These are phyloP conservation scores for Rhipidocladum racemiflorum DNA, from an alignment of 176 grass and related monocot genomes.

Conservation along the genomic window DNA sequence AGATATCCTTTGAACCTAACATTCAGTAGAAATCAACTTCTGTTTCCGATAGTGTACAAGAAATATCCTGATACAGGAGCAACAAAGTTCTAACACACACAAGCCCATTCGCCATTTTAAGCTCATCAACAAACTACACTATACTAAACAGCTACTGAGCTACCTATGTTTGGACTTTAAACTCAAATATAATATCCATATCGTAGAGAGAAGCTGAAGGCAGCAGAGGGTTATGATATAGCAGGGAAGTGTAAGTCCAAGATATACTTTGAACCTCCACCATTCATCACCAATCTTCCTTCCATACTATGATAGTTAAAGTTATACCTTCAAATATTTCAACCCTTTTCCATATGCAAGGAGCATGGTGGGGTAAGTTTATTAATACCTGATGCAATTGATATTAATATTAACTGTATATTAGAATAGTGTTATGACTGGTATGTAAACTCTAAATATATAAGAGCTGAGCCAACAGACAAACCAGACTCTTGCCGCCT, in stretches of 20 bases:
- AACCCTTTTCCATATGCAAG: slow-evolving; percentile 29
- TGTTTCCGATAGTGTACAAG: background rate
- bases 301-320: slow-evolving; percentile 1
- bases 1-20: slow-evolving; percentile 9
- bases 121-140: background rate
- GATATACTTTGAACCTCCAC: background rate
- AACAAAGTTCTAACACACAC: background rate
- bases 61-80: background rate
- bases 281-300: background rate
- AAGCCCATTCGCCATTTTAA: background rate
- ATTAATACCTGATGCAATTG: slow-evolving; percentile 28
- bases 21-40: slow-evolving; percentile 21
- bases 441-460: slow-evolving; percentile 2
- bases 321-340: slow-evolving; percentile 33
- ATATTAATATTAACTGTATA: slow-evolving; percentile 30
- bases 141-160: background rate
- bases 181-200: background rate
- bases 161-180: background rate
- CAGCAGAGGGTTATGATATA: background rate
- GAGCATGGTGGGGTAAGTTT: slow-evolving; percentile 23
- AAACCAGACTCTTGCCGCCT: background rate
- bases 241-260: background rate
- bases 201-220: background rate
- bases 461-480: slow-evolving; percentile 1
- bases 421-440: background rate